Evolutionary conservation across 176 grass and related monocot genomes (phyloP), one percentile per base, ranked within the genome.

Genomic region (Alopecurus myosuroides): DNA sequence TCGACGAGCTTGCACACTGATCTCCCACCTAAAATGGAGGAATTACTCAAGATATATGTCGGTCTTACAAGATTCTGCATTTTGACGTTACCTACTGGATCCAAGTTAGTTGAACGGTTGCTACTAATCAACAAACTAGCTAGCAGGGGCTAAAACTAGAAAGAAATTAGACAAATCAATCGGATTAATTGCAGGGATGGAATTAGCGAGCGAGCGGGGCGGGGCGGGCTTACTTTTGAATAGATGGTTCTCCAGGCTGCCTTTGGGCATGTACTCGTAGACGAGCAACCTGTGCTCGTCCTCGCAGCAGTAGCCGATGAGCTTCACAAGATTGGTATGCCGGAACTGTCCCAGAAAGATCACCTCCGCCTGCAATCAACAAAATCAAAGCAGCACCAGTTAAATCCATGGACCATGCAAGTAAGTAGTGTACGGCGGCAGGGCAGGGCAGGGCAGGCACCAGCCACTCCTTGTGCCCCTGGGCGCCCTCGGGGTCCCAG

Each of bases 381-480:
- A n/a, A n/a, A 14, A 51, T 8, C 2, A 31, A 35, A 66, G 0
- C n/a, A n/a, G n/a, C n/a, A n/a, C 31, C 3, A 39, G 36, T 39
- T 39, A 39, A 39, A 39, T 39, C 36, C 36, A 39, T 39, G n/a
- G n/a, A n/a, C n/a, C n/a, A n/a, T n/a, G n/a, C n/a, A n/a, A n/a
- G n/a, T n/a, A n/a, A n/a, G n/a, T n/a, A n/a, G n/a, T n/a, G n/a
- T n/a, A n/a, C n/a, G n/a, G n/a, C n/a, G n/a, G n/a, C n/a, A n/a
- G n/a, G n/a, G n/a, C n/a, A n/a, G n/a, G n/a, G n/a, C n/a, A n/a
- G n/a, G n/a, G n/a, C n/a, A n/a, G n/a, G n/a, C n/a, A 91, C 91
- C 69, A 96, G 91, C 94, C 94, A 96, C 71, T 96, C 94, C 85
- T 90, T 96, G 88, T 96, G 94, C 0, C 94, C 94, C 70, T 96